These are phyloP conservation scores for Pisolithus microcarpus DNA, from an alignment of 768 basidiomycete genomes.

Conservation along the genomic window DNA sequence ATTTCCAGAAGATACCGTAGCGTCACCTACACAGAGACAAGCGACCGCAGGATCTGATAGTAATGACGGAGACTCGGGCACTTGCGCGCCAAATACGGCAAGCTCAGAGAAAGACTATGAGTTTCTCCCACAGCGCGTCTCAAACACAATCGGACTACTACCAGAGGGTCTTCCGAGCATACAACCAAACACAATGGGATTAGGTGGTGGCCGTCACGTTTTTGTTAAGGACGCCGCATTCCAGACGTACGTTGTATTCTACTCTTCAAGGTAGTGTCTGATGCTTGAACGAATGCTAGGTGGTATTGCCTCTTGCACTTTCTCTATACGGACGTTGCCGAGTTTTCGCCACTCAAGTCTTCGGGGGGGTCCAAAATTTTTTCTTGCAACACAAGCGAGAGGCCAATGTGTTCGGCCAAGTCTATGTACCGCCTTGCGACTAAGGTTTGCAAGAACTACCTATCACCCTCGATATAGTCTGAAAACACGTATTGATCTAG, in stretches of 20 bases:
- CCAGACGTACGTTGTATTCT: constrained; percentile 14
- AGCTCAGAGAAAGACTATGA: background rate
- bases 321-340: constrained; percentile 30
- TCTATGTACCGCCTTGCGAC: constrained; percentile 38
- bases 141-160: background rate
- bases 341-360: constrained; percentile 28
- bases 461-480: too few species aligned
- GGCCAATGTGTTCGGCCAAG: constrained; percentile 32
- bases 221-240: constrained; percentile 23
- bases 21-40: background rate
- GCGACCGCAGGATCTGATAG: too few species aligned
- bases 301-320: constrained; percentile 35
- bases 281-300: constrained; percentile 10
- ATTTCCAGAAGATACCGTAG: background rate
- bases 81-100: background rate
- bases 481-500: too few species aligned
- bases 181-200: background rate
- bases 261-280: background rate
- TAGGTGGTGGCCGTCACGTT: constrained; percentile 17
- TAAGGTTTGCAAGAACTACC: constrained; percentile 22
- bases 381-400: background rate
- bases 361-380: background rate
- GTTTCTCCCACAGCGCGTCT: background rate
- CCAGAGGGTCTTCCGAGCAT: background rate
- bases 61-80: background rate